Conservation (phyloP, 495 filamentous ascomycete species). For the Aspergillus sclerotioniger region DNA sequence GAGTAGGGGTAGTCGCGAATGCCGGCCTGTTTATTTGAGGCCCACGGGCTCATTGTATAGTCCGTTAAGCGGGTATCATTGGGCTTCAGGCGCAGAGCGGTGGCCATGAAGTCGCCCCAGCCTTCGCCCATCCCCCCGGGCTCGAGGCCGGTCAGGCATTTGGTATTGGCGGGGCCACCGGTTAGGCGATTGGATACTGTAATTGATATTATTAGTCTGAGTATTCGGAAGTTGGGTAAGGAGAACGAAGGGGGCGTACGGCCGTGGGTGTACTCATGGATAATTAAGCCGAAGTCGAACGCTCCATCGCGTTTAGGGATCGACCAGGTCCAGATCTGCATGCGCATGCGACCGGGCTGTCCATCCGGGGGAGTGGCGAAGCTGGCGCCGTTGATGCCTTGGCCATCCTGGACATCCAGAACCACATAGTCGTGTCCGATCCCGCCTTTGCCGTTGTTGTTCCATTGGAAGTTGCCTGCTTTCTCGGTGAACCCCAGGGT, state of each 20-base stretch:
- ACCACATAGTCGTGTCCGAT: constrained; percentile 47
- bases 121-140: constrained; percentile 55
- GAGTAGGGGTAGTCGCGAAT: constrained; percentile 52
- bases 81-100: constrained; percentile 49
- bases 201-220: neutral
- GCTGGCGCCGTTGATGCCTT: constrained; percentile 41
- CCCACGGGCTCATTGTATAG: constrained; percentile 46
- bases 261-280: constrained; percentile 46
- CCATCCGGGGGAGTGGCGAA: constrained; percentile 52
- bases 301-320: constrained; percentile 41
- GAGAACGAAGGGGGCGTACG: constrained; percentile 3
- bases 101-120: constrained; percentile 54
- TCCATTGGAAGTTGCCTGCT: constrained; percentile 52
- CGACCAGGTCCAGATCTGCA: constrained; percentile 13
- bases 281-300: constrained; percentile 47
- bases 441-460: constrained; percentile 48
- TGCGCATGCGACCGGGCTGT: constrained; percentile 46
- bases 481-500: constrained; percentile 52
- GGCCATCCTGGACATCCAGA: constrained; percentile 51
- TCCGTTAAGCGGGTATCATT: constrained; percentile 43
- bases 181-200: constrained; percentile 50
- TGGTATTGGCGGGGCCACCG: constrained; percentile 50
- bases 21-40: constrained; percentile 35
- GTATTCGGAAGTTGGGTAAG: neutral
- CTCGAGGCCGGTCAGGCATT: constrained; percentile 45